A percentile compares a stretch with the other conserved stretches of the same genome.
Evolutionary conservation across 2,329 filamentous ascomycete species (phyloP).

Genomic region (Epichloe scottii): DNA sequence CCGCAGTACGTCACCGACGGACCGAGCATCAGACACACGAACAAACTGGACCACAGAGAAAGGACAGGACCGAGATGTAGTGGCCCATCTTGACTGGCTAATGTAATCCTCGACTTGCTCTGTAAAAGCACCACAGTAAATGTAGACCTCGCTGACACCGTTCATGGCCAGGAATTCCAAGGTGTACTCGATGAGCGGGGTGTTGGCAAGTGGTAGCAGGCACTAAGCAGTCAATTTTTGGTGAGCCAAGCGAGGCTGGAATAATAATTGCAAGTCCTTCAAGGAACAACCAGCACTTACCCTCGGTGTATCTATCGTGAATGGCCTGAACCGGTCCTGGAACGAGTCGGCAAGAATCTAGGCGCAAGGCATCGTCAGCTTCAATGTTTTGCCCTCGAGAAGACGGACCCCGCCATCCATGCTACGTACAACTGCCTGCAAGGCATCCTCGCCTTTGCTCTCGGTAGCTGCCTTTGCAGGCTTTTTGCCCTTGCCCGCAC

Average conservation of each 20-base stretch:
- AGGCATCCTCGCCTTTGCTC: conserved; percentile 43
- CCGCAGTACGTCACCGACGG: conserved; percentile 86
- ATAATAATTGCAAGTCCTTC: too few species aligned
- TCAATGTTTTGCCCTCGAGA: neutral
- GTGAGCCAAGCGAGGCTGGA: neutral
- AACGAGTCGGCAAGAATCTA: conserved; percentile 89
- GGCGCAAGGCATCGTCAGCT: conserved; percentile 10
- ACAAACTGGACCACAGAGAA: conserved; percentile 77
- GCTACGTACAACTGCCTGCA: conserved; percentile 42
- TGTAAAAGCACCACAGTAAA: conserved; percentile 82
- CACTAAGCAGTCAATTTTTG: conserved; percentile 44
- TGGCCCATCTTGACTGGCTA: conserved; percentile 61
- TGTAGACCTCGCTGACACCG: conserved; percentile 84
- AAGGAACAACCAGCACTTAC: conserved; percentile 29
- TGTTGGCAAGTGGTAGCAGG: conserved; percentile 84
- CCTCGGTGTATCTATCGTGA: conserved; percentile 78
- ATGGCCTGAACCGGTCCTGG: conserved; percentile 80
- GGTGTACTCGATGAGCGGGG: conserved; percentile 92
- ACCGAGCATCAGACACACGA: conserved; percentile 68
- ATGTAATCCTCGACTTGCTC: conserved; percentile 83
- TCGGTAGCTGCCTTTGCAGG: conserved; percentile 37
- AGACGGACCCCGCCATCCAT: conserved; percentile 16
- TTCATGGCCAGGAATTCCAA: conserved; percentile 93
- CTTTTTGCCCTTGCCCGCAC: conserved; percentile 39
- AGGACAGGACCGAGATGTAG: conserved; percentile 40